Evolutionary conservation across 2,329 filamentous ascomycete genomes (phyloP).

Genomic region (Akanthomyces muscarius): DNA sequence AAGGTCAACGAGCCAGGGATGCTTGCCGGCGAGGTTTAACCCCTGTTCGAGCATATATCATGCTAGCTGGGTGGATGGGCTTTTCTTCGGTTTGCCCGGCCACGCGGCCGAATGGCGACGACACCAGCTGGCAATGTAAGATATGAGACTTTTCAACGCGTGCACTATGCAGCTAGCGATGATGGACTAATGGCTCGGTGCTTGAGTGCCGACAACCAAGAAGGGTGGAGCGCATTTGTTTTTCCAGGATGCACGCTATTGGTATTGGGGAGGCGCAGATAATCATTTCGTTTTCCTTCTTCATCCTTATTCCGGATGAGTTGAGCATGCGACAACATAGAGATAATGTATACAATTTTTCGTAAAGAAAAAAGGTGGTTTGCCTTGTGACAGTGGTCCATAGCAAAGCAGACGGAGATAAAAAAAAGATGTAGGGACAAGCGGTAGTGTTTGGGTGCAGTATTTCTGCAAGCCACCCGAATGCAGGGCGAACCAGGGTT

Average conservation of each 20-base stretch:
- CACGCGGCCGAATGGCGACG: neutral
- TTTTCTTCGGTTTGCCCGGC: neutral
- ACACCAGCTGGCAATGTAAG: neutral
- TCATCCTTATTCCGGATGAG: neutral
- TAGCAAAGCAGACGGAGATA: no score
- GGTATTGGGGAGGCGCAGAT: neutral
- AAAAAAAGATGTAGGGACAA: no score
- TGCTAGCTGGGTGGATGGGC: neutral
- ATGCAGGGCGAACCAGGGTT: conserved; percentile 8
- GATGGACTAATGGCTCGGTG: neutral
- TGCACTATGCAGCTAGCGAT: neutral
- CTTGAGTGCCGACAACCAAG: neutral
- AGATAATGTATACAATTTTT: conserved; percentile 6
- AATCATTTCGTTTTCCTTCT: neutral
- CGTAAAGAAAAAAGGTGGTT: neutral
- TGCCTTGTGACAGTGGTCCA: no score
- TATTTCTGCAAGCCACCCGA: no score
- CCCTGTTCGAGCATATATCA: neutral
- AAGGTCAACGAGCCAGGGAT: conserved; percentile 46
- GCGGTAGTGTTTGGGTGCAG: no score
- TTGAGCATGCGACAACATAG: conserved; percentile 5
- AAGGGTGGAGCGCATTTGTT: neutral
- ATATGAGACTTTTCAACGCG: neutral
- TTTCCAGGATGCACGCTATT: neutral
- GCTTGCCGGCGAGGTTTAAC: conserved; percentile 32